Conservation (phyloP, 495 filamentous ascomycete genomes). For the Glarea lozoyensis region DNA sequence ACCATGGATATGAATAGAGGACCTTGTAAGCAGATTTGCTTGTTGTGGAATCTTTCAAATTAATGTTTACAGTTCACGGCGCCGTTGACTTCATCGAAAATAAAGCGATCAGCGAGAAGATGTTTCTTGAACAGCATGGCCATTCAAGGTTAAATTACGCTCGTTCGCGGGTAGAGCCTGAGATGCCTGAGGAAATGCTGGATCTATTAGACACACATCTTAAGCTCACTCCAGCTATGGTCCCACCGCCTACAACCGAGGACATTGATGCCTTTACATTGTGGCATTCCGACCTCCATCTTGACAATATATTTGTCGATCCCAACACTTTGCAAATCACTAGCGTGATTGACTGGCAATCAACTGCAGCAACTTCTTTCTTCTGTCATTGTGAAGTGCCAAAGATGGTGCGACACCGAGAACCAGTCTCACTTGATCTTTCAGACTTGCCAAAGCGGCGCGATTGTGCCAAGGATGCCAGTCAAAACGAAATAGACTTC, state of each 20-base stretch:
- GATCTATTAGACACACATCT: conserved; percentile 2
- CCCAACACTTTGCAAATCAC: conserved; percentile 1
- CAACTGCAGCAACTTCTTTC: neutral
- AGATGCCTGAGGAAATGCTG: conserved; percentile 9
- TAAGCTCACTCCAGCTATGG: conserved; percentile 1
- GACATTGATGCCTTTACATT: neutral
- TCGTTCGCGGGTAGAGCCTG: conserved; percentile 11
- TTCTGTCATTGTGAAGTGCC: neutral
- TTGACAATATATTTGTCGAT: conserved; percentile 1
- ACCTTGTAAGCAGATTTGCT: conserved; percentile 13
- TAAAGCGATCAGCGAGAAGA: conserved; percentile 7
- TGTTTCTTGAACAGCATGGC: conserved; percentile 9
- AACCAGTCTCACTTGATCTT: conserved; percentile 19
- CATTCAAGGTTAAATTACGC: conserved; percentile 9
- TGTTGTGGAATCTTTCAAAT: no score
- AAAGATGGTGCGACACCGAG: conserved; percentile 11
- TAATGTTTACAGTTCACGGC: conserved; percentile 5
- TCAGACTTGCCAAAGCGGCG: conserved; percentile 23
- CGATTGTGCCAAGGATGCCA: conserved; percentile 16
- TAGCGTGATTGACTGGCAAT: conserved; percentile 5
- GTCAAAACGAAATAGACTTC: conserved; percentile 17
- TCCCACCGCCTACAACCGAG: neutral
- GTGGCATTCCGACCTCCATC: conserved; percentile 12
- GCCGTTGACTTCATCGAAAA: conserved; percentile 8
- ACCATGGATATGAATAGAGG: conserved; percentile 11